These are phyloP conservation scores for Phialocephala subalpina DNA, from an alignment of 2,329 filamentous ascomycete genomes.

Conservation along the genomic window DNA sequence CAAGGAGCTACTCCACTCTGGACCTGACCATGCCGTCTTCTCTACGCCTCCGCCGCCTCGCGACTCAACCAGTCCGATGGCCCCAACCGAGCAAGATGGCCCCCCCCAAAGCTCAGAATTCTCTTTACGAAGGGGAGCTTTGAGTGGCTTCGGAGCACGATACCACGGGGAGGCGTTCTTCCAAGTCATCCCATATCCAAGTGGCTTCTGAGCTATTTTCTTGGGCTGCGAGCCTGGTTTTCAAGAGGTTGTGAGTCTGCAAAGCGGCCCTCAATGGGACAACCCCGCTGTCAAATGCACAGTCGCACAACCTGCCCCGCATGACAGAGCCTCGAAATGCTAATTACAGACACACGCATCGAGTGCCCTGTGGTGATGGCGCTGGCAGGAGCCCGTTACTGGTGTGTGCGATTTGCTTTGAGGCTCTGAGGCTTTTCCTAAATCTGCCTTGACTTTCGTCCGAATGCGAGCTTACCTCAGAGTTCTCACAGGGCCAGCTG, in stretches of 20 bases:
- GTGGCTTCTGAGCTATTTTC: slow-evolving; percentile 2
- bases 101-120: background rate
- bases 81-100: slow-evolving; percentile 8
- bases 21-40: background rate
- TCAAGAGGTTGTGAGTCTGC: background rate
- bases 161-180: background rate
- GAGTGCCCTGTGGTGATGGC: background rate
- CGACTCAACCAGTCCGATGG: background rate
- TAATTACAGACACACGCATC: background rate
- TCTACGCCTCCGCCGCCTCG: background rate
- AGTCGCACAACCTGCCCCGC: background rate
- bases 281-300: background rate
- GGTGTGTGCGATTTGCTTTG: background rate
- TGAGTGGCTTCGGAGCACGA: background rate
- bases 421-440: background rate
- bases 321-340: background rate
- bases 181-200: background rate
- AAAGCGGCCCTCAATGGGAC: background rate
- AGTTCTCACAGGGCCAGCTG: background rate
- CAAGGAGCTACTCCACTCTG: background rate
- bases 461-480: slow-evolving; percentile 8
- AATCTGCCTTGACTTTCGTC: slow-evolving; percentile 8
- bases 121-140: background rate
- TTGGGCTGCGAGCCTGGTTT: background rate
- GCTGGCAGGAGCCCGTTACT: background rate